A percentile compares a stretch with the other conserved stretches of the same genome.
phyloP scores from a whole-genome alignment of 2,329 filamentous ascomycete genomes.

The Dactylellina haptotyla region DNA sequence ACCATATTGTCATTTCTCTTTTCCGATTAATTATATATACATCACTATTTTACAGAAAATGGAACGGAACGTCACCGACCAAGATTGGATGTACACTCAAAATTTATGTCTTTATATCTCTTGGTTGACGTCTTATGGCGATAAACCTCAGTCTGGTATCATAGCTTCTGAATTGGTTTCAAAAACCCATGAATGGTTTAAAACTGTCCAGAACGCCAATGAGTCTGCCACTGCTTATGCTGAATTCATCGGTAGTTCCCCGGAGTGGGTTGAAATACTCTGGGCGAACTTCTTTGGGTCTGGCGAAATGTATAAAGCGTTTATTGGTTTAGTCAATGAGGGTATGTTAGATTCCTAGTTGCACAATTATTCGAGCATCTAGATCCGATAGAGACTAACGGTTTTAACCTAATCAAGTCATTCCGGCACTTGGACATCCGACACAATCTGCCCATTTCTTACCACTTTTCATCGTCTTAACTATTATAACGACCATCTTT shows the following conservation, averaged over 20 bases:
- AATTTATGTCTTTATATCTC: constrained; percentile 12
- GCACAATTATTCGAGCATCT: neutral
- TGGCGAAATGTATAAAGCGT: neutral
- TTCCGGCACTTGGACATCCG: constrained; percentile 1
- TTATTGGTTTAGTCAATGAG: constrained; percentile 4
- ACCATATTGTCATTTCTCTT: no score
- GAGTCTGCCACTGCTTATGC: constrained; percentile 1
- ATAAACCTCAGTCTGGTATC: constrained; percentile 1
- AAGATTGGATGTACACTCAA: constrained; percentile 20
- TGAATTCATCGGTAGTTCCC: neutral
- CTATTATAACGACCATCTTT: neutral
- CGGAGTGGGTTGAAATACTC: constrained; percentile 9
- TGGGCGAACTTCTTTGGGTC: constrained; percentile 14
- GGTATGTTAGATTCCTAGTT: neutral
- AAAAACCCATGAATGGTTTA: constrained; percentile 2
- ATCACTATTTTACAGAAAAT: neutral
- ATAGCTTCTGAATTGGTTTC: constrained; percentile 11
- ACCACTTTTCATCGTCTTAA: constrained; percentile 2
- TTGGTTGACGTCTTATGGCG: constrained; percentile 12
- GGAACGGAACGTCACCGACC: neutral
- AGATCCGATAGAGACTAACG: neutral
- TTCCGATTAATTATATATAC: no score
- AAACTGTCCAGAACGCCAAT: constrained; percentile 6
- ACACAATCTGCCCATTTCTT: constrained; percentile 15
- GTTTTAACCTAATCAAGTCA: neutral